Conservation (phyloP, 2,329 filamentous ascomycete species). For the Aspergillus sp. region DNA sequence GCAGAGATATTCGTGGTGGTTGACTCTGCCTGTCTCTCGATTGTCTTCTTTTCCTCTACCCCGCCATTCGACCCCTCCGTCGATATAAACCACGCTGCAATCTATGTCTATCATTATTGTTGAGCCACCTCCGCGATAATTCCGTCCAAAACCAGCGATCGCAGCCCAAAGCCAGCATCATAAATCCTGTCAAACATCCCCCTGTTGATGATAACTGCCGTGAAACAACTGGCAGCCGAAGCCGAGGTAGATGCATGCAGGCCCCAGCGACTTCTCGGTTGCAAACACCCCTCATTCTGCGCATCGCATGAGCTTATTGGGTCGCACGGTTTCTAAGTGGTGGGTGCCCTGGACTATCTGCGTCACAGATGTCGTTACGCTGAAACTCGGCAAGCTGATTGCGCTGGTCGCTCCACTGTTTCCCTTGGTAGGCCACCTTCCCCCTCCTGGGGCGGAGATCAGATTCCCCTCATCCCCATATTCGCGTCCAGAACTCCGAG, state of each 20-base stretch:
- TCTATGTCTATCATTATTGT: neutral
- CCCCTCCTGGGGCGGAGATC: conserved; percentile 1
- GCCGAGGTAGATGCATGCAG: neutral
- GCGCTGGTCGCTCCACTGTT: neutral
- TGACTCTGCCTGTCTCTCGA: too few species aligned
- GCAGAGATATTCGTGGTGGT: neutral
- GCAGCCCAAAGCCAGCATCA: neutral
- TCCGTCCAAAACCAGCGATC: too few species aligned
- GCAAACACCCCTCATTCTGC: neutral
- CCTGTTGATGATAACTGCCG: neutral
- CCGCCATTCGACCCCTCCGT: neutral
- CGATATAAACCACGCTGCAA: too few species aligned
- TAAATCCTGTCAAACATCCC: neutral
- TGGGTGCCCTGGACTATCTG: neutral
- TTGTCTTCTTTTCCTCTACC: neutral
- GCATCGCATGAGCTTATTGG: neutral
- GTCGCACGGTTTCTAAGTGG: neutral
- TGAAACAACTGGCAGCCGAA: neutral
- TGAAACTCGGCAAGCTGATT: neutral
- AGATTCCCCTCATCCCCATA: neutral
- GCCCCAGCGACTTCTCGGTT: neutral
- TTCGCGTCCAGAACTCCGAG: too few species aligned
- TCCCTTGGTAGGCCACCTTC: neutral
- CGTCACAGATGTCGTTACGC: neutral
- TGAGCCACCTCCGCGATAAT: too few species aligned